phyloP scores from a whole-genome alignment of 2,329 filamentous ascomycete genomes.

The Fusarium austroafricanum region DNA sequence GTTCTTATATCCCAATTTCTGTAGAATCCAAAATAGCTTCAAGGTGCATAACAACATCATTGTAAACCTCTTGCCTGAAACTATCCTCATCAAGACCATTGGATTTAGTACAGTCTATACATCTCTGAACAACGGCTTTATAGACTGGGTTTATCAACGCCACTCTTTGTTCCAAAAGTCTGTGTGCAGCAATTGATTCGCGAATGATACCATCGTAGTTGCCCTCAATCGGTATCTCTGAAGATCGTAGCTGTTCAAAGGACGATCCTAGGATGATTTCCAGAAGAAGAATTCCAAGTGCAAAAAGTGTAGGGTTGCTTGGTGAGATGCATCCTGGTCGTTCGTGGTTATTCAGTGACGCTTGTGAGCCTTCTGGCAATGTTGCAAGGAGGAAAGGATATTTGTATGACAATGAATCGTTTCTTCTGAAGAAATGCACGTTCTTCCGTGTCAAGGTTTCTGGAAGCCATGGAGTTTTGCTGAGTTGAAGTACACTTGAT shows the following conservation, averaged over 20 bases:
- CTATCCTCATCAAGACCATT: constrained; percentile 15
- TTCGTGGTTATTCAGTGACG: fast-evolving
- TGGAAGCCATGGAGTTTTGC: constrained; percentile 33
- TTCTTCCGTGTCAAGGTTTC: neutral
- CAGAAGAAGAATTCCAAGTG: constrained; percentile 20
- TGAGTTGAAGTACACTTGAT: constrained; percentile 29
- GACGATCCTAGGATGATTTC: constrained; percentile 22
- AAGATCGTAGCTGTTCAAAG: constrained; percentile 5
- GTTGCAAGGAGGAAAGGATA: constrained; percentile 2
- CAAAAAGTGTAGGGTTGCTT: constrained; percentile 18
- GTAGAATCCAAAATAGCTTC: constrained; percentile 17
- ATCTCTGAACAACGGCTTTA: constrained; percentile 15
- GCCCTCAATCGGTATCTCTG: neutral
- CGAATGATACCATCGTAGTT: neutral
- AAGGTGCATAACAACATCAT: constrained; percentile 19
- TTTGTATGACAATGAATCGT: neutral
- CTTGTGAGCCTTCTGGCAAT: fast-evolving
- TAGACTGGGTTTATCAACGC: constrained; percentile 7
- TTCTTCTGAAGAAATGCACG: constrained; percentile 16
- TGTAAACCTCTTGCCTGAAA: constrained; percentile 17
- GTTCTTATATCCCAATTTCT: constrained; percentile 7
- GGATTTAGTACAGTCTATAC: constrained; percentile 18
- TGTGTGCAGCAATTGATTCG: neutral
- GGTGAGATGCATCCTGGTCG: neutral
- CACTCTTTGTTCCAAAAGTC: constrained; percentile 9